phyloP scores from a whole-genome alignment of 495 filamentous ascomycete genomes.

The Annulohypoxylon maeteangense region DNA sequence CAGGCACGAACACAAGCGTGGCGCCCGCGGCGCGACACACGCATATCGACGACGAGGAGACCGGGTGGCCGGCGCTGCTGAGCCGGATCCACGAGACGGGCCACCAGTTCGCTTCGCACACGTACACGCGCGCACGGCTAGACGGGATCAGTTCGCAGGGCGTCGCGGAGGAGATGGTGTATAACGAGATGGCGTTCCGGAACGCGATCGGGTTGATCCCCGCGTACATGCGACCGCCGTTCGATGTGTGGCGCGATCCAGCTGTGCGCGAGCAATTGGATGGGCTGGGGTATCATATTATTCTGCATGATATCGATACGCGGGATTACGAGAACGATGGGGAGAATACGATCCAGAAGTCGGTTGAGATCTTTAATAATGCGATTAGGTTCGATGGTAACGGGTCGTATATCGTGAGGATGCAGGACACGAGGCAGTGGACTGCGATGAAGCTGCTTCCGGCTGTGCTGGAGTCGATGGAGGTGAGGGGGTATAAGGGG shows the following conservation, averaged over 20 bases:
- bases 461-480: constrained; percentile 67
- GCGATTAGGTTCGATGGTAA: constrained; percentile 47
- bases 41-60: constrained; percentile 51
- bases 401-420: constrained; percentile 54
- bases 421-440: constrained; percentile 73
- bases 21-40: constrained; percentile 44
- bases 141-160: constrained; percentile 59
- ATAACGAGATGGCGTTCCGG: constrained; percentile 74
- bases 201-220: constrained; percentile 74
- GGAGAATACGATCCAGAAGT: constrained; percentile 62
- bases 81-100: constrained; percentile 68
- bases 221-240: constrained; percentile 81
- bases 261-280: constrained; percentile 61
- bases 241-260: constrained; percentile 64
- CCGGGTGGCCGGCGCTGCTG: constrained; percentile 34
- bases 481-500: constrained; percentile 58
- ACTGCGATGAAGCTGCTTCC: constrained; percentile 71
- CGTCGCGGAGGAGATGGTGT: constrained; percentile 65
- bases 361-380: constrained; percentile 60
- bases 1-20: constrained; percentile 62
- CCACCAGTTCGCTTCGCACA: constrained; percentile 78
- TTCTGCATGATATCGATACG: constrained; percentile 74
- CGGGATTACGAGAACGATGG: constrained; percentile 71
- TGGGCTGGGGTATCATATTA: constrained; percentile 71
- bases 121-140: constrained; percentile 77